Base-by-base conservation (phyloP, 2,329 filamentous ascomycete genomes). In the Aspergillus pseudotamarii region DNA sequence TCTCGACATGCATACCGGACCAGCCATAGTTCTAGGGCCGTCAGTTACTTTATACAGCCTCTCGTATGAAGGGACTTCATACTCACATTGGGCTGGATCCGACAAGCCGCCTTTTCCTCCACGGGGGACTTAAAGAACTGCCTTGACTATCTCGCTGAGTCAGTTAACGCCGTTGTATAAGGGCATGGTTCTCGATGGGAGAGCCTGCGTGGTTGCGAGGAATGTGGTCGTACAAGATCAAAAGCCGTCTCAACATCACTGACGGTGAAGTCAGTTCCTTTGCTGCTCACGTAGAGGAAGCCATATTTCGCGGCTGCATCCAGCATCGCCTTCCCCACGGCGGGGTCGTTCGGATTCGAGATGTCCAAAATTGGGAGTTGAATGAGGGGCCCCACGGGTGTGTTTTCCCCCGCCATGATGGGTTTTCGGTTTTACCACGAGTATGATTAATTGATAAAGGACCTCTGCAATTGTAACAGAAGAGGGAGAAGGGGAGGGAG, bases 1-100 rank as follows among this genome's bases (percentile, higher is more conserved):
- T 94, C 80, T 99, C 94, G 14, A 88, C 88, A 72, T 94, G 91
- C 91, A 96, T 94, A 19, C 88, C 88, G 1, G 91, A 87, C 93
- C 94, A 99, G 63, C 94, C 95, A 48, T 89, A 87, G 74, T 98
- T 98, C 81, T 95, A 65, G 50, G 38, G 58, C 28, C 23, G 51
- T 55, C n/a, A 55, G 51, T 38, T 38, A 38, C 19, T 26, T 2
- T 19, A 28, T 16, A 28, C 46, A 30, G 16, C 6, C 23, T 12
- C 51, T 36, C 21, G 19, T 36, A 36, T 23, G 45, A 19, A 48
- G 36, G 23, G 28, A 11, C 21, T 21, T 60, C 43, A 34, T 28
- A 73, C 75, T 61, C 68, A 84, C 83, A 76, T 85, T 85, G 32
- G 88, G 88, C 70, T 88, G 84, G 66, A 97, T 96, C 12, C 86